phyloP scores from a whole-genome alignment of 371 early-diverging fungal genomes.

The Mortierella sp. region DNA sequence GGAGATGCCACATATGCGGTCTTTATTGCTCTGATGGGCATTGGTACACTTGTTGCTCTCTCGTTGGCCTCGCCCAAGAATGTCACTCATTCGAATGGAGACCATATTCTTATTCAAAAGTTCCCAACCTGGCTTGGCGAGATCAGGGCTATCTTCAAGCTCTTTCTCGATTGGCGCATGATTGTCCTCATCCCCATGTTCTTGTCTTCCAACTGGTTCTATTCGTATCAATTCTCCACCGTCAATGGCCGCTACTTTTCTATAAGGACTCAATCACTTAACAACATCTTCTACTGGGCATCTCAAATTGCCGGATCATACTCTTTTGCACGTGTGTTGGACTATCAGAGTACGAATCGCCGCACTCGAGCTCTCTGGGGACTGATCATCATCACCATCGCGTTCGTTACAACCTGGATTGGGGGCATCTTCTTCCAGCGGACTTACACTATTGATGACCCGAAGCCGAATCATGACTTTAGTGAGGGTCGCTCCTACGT shows the following conservation, averaged over 20 bases:
- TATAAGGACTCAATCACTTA: conserved; percentile 18
- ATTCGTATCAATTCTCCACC: conserved; percentile 69
- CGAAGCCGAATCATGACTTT: conserved; percentile 41
- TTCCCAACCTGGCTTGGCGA: conserved; percentile 63
- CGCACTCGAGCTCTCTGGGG: conserved; percentile 63
- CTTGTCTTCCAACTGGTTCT: conserved; percentile 79
- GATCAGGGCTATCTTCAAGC: conserved; percentile 62
- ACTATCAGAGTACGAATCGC: conserved; percentile 57
- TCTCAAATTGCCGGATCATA: conserved; percentile 71
- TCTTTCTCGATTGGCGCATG: conserved; percentile 72
- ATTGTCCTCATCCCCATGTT: conserved; percentile 69
- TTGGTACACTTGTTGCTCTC: conserved; percentile 64
- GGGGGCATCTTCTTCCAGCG: conserved; percentile 69
- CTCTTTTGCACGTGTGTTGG: conserved; percentile 64
- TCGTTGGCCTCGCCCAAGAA: conserved; percentile 65
- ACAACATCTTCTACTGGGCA: conserved; percentile 70
- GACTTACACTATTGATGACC: conserved; percentile 49
- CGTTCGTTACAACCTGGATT: conserved; percentile 69
- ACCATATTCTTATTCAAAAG: conserved; percentile 61
- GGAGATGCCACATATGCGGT: conserved; percentile 63
- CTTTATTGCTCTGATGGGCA: conserved; percentile 70
- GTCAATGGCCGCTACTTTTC: conserved; percentile 26
- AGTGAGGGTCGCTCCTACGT: conserved; percentile 36
- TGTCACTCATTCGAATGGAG: conserved; percentile 72
- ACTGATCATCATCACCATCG: conserved; percentile 55